These are phyloP conservation scores for Nepenthes alata DNA, from an alignment of 179 eudicot genomes.

Conservation along the genomic window DNA sequence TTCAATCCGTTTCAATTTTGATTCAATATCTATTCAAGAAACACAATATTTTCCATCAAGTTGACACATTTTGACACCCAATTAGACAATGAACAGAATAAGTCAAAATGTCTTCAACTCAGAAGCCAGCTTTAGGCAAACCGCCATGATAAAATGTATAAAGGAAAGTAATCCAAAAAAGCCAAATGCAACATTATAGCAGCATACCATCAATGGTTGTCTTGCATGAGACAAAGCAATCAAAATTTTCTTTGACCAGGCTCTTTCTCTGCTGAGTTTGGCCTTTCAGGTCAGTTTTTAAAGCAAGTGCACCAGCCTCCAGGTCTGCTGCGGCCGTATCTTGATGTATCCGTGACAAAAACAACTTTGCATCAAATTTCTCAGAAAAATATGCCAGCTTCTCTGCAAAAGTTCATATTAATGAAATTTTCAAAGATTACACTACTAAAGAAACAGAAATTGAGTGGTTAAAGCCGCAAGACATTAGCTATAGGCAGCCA, in stretches of 20 bases:
- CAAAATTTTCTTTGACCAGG: conserved; percentile 93
- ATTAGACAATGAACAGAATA: neutral
- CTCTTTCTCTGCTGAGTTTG: conserved; percentile 85
- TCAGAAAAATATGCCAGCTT: conserved; percentile 78
- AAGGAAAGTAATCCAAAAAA: neutral
- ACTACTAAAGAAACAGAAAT: no score
- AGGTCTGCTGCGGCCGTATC: conserved; percentile 81
- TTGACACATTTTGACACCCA: neutral
- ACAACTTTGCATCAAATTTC: conserved; percentile 74
- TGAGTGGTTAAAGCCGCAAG: no score
- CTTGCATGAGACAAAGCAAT: conserved; percentile 96
- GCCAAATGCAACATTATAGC: neutral
- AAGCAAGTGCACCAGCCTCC: conserved; percentile 80
- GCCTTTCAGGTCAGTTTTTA: conserved; percentile 86
- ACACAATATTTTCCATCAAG: conserved; percentile 1
- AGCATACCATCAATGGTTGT: conserved; percentile 96
- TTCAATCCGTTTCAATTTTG: conserved; percentile 89
- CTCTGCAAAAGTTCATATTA: conserved; percentile 34
- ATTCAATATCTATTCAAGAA: conserved; percentile 67
- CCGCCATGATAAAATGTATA: no score
- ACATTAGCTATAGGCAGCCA: no score
- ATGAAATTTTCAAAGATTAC: neutral
- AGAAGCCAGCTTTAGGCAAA: neutral
- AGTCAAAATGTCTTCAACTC: neutral
- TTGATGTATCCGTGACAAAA: conserved; percentile 81